Evolutionary conservation across 352 stramenopile genomes (phyloP).

Genomic region (Phytophthora boehmeriae): DNA sequence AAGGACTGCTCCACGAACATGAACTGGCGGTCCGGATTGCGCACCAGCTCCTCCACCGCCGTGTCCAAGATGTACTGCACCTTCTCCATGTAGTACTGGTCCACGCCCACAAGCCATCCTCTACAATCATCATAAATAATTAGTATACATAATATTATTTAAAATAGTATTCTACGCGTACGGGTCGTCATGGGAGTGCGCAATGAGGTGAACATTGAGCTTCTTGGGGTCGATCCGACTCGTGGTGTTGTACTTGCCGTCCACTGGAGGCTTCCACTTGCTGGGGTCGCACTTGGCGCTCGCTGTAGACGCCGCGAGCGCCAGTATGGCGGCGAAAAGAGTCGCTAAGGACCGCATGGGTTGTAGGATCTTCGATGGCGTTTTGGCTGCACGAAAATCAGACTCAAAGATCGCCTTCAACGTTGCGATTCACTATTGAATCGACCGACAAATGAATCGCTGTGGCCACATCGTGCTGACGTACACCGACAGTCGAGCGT

Average conservation of each 20-base stretch:
- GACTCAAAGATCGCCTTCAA: too few relatives aligned
- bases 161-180: conserved; percentile 26
- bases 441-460: too few relatives aligned
- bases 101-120: conserved; percentile 96
- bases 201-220: conserved; percentile 97
- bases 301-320: background rate
- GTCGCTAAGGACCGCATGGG: too few relatives aligned
- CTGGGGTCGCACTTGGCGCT: conserved; percentile 48
- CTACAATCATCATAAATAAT: conserved; percentile 36
- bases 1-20: conserved; percentile 96
- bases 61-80: conserved; percentile 97
- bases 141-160: too few relatives aligned
- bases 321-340: conserved; percentile 5
- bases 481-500: too few relatives aligned
- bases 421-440: too few relatives aligned
- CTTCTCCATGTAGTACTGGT: conserved; percentile 96
- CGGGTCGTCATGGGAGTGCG: conserved; percentile 96
- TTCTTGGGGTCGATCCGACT: conserved; percentile 58
- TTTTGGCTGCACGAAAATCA: too few relatives aligned
- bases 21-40: conserved; percentile 93
- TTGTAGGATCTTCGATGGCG: too few relatives aligned
- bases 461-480: too few relatives aligned
- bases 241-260: conserved; percentile 73
- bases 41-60: conserved; percentile 85
- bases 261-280: conserved; percentile 68